These are phyloP conservation scores for Diaporthe destruens DNA, from an alignment of 2,329 filamentous ascomycete species.

Conservation along the genomic window DNA sequence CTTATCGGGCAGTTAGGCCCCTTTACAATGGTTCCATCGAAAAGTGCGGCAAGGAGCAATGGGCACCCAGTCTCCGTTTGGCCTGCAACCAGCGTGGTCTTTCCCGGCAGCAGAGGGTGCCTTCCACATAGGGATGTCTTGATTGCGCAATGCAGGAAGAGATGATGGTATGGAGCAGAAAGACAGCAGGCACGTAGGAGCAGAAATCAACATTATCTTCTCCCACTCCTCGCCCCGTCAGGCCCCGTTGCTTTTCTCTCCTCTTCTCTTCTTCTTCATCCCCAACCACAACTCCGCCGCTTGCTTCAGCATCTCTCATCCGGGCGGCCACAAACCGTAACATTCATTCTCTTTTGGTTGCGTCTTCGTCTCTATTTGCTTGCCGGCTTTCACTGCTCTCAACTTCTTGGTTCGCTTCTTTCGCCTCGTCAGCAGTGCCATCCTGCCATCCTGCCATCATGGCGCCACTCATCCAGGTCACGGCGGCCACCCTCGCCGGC, in stretches of 20 bases:
- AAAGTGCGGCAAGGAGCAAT: background rate
- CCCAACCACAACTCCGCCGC: slow-evolving; percentile 10
- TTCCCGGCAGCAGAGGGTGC: background rate
- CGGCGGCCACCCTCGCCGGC: slow-evolving; percentile 17
- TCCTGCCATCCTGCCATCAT: slow-evolving; percentile 37
- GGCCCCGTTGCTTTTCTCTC: background rate
- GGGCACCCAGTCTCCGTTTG: background rate
- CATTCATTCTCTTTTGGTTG: slow-evolving; percentile 28
- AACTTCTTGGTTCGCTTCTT: background rate
- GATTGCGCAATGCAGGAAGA: background rate
- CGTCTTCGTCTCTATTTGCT: slow-evolving; percentile 10
- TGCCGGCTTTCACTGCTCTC: background rate
- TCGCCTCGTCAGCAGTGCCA: background rate
- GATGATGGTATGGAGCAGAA: background rate
- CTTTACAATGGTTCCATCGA: background rate
- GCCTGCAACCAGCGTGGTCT: background rate
- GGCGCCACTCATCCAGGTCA: slow-evolving; percentile 29
- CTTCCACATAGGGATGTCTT: background rate
- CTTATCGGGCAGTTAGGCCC: background rate
- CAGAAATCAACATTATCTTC: slow-evolving; percentile 25
- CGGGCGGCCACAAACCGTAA: slow-evolving; percentile 18
- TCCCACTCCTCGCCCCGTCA: slow-evolving; percentile 1
- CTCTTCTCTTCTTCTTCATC: slow-evolving; percentile 17
- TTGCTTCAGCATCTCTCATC: slow-evolving; percentile 34
- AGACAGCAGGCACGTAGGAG: slow-evolving; percentile 20